phyloP scores from a whole-genome alignment of 2,329 filamentous ascomycete species.

The Colletotrichum liaoningense region DNA sequence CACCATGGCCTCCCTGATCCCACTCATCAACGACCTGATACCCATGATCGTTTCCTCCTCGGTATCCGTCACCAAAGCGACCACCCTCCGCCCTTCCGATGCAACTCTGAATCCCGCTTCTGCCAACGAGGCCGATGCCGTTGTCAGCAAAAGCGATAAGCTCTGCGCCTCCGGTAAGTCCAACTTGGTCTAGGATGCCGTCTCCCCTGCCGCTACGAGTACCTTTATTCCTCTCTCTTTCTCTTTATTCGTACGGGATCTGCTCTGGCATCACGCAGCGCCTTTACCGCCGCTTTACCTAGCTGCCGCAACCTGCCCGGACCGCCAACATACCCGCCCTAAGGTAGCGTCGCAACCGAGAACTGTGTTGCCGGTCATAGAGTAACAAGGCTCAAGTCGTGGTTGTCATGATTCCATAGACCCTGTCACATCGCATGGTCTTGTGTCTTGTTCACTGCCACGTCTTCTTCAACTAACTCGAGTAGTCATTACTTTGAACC shows the following conservation, averaged over 20 bases:
- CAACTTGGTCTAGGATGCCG: constrained; percentile 13
- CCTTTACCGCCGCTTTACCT: neutral
- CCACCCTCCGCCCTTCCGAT: constrained; percentile 19
- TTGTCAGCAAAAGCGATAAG: constrained; percentile 71
- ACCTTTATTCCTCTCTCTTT: neutral
- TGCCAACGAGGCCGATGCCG: constrained; percentile 59
- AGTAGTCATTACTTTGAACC: constrained; percentile 71
- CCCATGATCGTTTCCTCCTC: constrained; percentile 68
- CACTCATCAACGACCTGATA: constrained; percentile 67
- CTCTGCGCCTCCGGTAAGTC: constrained; percentile 74
- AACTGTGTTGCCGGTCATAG: neutral
- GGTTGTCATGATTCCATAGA: neutral
- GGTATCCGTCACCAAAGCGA: constrained; percentile 66
- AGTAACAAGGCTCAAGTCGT: neutral
- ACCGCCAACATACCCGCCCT: neutral
- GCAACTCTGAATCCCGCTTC: constrained; percentile 53
- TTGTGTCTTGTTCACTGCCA: neutral
- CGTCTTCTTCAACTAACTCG: constrained; percentile 39
- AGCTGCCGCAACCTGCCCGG: neutral
- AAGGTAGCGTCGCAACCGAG: neutral
- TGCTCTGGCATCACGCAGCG: constrained; percentile 3
- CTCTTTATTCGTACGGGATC: neutral
- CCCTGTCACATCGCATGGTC: neutral
- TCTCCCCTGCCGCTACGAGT: neutral
- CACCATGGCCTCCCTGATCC: constrained; percentile 64